A percentile compares a stretch with the other conserved stretches of the same genome.
Conservation (phyloP, 2,329 filamentous ascomycete genomes). For the Penicillium sclerotigenum region DNA sequence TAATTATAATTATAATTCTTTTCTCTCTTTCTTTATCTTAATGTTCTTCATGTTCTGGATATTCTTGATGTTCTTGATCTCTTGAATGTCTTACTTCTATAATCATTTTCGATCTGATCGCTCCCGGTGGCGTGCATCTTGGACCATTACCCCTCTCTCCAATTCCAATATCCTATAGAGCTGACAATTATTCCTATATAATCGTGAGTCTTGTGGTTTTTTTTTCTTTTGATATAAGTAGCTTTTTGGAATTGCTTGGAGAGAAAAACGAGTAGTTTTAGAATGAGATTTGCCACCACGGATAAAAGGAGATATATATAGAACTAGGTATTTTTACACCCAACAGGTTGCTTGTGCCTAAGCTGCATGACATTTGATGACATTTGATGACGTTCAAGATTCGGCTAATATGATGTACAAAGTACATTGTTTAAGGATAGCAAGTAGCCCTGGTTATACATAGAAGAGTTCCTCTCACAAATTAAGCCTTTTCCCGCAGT, state of each 20-base stretch:
- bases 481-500: too few species aligned
- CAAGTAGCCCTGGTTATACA: too few species aligned
- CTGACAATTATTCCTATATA: neutral
- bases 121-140: slow-evolving; percentile 2
- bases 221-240: neutral
- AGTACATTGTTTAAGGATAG: neutral
- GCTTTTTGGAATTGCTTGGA: neutral
- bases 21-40: too few species aligned
- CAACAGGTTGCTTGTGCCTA: neutral
- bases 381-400: neutral
- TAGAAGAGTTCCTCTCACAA: too few species aligned
- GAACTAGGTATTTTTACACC: neutral
- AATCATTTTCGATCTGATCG: neutral
- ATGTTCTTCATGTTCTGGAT: neutral
- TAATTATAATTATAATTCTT: too few species aligned
- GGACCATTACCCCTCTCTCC: slow-evolving; percentile 6
- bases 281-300: neutral
- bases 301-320: neutral
- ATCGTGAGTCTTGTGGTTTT: neutral
- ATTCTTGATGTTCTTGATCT: neutral
- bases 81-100: neutral
- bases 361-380: neutral
- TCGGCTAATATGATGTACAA: neutral
- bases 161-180: neutral
- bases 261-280: neutral